These are phyloP conservation scores for Lepiota brunneoincarnata DNA, from an alignment of 768 basidiomycete species.

Conservation along the genomic window DNA sequence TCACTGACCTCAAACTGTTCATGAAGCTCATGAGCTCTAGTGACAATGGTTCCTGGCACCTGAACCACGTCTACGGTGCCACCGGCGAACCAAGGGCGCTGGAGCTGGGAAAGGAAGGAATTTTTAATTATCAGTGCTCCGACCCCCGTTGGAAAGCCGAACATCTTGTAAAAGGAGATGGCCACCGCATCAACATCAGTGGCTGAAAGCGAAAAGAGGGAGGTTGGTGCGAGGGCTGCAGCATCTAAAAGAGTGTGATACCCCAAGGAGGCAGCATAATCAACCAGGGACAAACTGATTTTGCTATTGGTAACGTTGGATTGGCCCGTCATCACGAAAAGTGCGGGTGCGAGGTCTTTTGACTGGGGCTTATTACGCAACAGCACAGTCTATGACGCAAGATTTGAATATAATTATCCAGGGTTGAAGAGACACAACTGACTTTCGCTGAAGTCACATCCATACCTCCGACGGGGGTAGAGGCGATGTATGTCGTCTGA, in stretches of 20 bases:
- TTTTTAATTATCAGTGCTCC: slow-evolving; percentile 77
- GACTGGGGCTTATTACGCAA: slow-evolving; percentile 46
- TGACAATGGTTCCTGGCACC: slow-evolving; percentile 71
- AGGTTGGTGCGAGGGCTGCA: slow-evolving; percentile 76
- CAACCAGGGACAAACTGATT: slow-evolving; percentile 59
- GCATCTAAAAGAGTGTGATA: slow-evolving; percentile 80
- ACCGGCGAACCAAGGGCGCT: slow-evolving; percentile 83
- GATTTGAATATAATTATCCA: slow-evolving; percentile 2
- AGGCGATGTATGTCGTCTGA: slow-evolving; percentile 59
- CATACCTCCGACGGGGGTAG: slow-evolving; percentile 64
- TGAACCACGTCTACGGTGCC: slow-evolving; percentile 83
- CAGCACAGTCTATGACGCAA: slow-evolving; percentile 48
- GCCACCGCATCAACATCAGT: slow-evolving; percentile 79
- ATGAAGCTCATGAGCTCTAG: slow-evolving; percentile 52
- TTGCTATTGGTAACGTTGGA: slow-evolving; percentile 83
- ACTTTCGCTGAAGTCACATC: slow-evolving; percentile 60
- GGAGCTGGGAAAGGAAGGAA: slow-evolving; percentile 55
- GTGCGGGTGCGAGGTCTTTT: slow-evolving; percentile 42
- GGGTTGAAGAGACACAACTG: slow-evolving; percentile 13
- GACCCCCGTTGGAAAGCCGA: slow-evolving; percentile 83
- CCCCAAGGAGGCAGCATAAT: slow-evolving; percentile 63
- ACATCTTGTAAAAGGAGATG: slow-evolving; percentile 88
- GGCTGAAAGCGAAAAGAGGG: slow-evolving; percentile 61
- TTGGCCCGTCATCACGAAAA: slow-evolving; percentile 77
- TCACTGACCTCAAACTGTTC: slow-evolving; percentile 75